phyloP scores from a whole-genome alignment of 257 asterid species.

The Solanum corneliomulleri region DNA sequence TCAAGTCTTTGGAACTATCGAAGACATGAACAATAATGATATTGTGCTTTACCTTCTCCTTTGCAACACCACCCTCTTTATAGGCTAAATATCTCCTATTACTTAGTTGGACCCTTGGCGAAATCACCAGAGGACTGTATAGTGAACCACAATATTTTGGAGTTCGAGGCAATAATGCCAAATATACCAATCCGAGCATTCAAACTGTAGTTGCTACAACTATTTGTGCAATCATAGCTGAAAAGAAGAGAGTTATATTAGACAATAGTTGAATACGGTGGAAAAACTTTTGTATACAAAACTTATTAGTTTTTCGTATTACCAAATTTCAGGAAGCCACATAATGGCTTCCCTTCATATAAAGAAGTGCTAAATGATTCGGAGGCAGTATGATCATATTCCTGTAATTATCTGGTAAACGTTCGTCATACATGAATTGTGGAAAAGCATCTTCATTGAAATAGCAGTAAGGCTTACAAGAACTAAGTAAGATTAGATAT shows the following conservation, averaged over 20 bases:
- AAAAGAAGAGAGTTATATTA: not conserved
- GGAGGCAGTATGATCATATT: not conserved
- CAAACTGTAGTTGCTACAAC: slow-evolving; percentile 35
- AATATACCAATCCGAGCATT: slow-evolving; percentile 40
- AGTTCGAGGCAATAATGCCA: slow-evolving; percentile 43
- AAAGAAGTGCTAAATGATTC: not conserved
- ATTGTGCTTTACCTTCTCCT: slow-evolving; percentile 52
- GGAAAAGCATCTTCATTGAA: too few relatives aligned
- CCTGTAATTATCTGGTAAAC: not conserved
- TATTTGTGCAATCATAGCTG: slow-evolving; percentile 46
- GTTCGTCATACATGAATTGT: too few relatives aligned
- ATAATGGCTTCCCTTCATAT: not conserved
- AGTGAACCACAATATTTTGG: slow-evolving; percentile 65
- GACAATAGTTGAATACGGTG: not conserved
- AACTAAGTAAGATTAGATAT: too few relatives aligned
- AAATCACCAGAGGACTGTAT: slow-evolving; percentile 62
- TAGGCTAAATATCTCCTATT: slow-evolving; percentile 75
- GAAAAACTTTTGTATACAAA: not conserved
- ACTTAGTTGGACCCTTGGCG: slow-evolving; percentile 49
- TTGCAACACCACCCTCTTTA: slow-evolving; percentile 51
- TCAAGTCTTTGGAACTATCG: slow-evolving; percentile 53
- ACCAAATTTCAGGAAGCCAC: not conserved
- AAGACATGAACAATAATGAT: slow-evolving; percentile 51
- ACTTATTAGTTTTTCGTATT: not conserved
- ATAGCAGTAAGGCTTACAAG: too few relatives aligned